Percentiles rank a stretch among this genome's conserved stretches.
phyloP scores from a whole-genome alignment of 768 basidiomycete genomes.

The Jaapia argillacea region DNA sequence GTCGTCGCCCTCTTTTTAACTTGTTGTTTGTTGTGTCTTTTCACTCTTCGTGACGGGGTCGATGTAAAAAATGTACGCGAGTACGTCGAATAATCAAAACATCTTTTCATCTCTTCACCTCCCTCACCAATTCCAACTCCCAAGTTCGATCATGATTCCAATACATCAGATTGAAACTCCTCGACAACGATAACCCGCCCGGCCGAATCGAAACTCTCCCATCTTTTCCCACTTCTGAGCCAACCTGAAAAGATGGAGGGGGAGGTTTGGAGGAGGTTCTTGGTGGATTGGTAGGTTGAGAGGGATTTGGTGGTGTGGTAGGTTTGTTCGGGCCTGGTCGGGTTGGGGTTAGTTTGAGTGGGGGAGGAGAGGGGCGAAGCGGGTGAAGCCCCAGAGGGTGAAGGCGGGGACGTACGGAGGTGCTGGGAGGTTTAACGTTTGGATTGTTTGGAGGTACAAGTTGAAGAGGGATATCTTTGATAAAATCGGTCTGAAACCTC shows the following conservation, averaged over 20 bases:
- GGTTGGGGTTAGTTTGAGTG: not conserved
- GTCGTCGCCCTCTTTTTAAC: no score
- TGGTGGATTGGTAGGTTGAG: slow-evolving; percentile 40
- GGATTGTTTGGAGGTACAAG: slow-evolving; percentile 25
- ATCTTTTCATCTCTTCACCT: no score
- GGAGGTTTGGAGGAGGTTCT: slow-evolving; percentile 31
- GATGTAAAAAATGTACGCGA: no score
- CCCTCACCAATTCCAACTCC: no score
- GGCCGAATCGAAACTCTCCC: slow-evolving; percentile 38
- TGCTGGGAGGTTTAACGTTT: slow-evolving; percentile 7
- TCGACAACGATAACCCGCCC: no score
- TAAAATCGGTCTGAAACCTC: slow-evolving; percentile 32
- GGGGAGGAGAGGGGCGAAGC: not conserved
- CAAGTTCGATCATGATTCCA: no score
- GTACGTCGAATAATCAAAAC: no score
- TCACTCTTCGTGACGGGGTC: no score
- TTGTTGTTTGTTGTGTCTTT: no score
- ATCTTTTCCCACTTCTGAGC: slow-evolving; percentile 41
- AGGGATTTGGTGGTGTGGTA: slow-evolving; percentile 38
- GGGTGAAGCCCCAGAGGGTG: not conserved
- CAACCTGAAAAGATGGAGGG: slow-evolving; percentile 50
- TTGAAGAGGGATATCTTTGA: slow-evolving; percentile 46
- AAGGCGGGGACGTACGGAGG: slow-evolving; percentile 4
- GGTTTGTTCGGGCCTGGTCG: slow-evolving; percentile 16
- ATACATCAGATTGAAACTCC: no score